Conservation (phyloP, 257 asterid species). For the Leonotis leonurus region DNA sequence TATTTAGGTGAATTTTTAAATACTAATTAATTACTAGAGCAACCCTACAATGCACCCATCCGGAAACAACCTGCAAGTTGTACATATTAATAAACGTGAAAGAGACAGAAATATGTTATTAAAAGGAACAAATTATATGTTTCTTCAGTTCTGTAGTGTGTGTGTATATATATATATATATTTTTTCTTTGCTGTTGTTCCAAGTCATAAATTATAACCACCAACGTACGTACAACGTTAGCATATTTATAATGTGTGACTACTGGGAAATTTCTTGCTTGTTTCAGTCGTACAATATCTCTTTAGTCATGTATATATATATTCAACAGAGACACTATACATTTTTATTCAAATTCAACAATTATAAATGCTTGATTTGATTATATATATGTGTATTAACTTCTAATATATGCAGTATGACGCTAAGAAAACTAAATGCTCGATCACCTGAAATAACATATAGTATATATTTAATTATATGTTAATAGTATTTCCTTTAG, state of each 20-base stretch:
- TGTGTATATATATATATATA: no score
- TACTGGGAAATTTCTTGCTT: background rate
- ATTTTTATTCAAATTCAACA: background rate
- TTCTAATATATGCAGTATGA: no score
- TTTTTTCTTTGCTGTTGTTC: no score
- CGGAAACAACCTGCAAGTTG: background rate
- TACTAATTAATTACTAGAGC: background rate
- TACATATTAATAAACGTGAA: background rate
- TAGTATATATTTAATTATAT: no score
- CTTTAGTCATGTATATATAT: no score
- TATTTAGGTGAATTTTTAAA: background rate
- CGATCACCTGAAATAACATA: no score
- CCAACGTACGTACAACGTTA: background rate
- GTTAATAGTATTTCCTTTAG: background rate
- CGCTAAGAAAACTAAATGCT: background rate
- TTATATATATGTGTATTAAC: no score
- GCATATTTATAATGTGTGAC: background rate
- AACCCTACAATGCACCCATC: background rate
- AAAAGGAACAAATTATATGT: no score
- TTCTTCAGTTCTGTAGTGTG: no score
- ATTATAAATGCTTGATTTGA: no score
- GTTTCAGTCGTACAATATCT: no score
- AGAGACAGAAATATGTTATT: background rate
- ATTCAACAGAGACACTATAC: background rate
- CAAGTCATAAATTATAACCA: no score